Conservation (phyloP, 78 protist genomes). For the Planoprotostelium fungivorum region DNA sequence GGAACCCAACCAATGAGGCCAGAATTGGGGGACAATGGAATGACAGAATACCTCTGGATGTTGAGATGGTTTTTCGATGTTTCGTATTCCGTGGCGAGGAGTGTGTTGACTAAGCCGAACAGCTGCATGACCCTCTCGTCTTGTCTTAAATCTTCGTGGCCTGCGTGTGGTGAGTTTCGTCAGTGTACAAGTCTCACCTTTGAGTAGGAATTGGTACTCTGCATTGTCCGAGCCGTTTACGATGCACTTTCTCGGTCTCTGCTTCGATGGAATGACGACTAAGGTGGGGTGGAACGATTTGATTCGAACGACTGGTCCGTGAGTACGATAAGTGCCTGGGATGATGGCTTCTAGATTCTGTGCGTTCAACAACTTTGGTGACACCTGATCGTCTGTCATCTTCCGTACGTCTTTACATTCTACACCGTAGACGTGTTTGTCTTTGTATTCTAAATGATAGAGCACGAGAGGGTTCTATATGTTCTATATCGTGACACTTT, state of each 20-base stretch:
- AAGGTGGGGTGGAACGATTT: slow-evolving; percentile 74
- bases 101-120: slow-evolving; percentile 97
- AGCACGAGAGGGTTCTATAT: no score
- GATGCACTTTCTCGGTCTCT: slow-evolving; percentile 93
- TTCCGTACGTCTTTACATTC: no score
- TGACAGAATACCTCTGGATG: slow-evolving; percentile 80
- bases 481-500: no score
- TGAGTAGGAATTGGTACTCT: slow-evolving; percentile 86
- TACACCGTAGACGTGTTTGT: no score
- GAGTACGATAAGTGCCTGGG: slow-evolving; percentile 89
- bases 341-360: slow-evolving; percentile 90
- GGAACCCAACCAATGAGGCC: slow-evolving; percentile 92
- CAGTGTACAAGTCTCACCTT: slow-evolving; percentile 34
- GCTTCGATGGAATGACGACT: slow-evolving; percentile 93
- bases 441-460: no score
- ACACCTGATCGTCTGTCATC: no score
- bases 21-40: slow-evolving; percentile 83
- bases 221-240: slow-evolving; percentile 86
- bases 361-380: slow-evolving; percentile 71
- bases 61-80: slow-evolving; percentile 55
- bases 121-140: slow-evolving; percentile 97
- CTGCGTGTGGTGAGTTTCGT: slow-evolving; percentile 10
- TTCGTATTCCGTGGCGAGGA: slow-evolving; percentile 73
- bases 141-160: slow-evolving; percentile 97
- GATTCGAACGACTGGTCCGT: slow-evolving; percentile 77